These are phyloP conservation scores for Solanum dulcamara DNA, from an alignment of 257 asterid species.

Conservation along the genomic window DNA sequence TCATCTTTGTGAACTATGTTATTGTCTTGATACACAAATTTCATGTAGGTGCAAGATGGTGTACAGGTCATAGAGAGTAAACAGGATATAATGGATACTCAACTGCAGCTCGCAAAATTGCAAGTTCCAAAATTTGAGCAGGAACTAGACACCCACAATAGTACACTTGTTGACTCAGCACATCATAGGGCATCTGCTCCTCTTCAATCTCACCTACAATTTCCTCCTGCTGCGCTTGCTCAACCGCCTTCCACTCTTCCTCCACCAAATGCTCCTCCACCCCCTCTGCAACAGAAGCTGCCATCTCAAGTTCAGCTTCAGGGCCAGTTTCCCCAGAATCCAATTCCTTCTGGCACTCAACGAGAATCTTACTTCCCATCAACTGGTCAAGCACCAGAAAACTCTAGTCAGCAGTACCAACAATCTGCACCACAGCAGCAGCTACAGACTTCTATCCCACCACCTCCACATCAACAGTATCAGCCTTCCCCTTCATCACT, in stretches of 20 bases:
- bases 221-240: constrained; percentile 24
- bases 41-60: constrained; percentile 64
- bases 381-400: constrained; percentile 49
- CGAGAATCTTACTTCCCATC: constrained; percentile 48
- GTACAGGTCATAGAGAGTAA: constrained; percentile 59
- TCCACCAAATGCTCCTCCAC: constrained; percentile 27
- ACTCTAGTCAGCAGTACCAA: constrained; percentile 47
- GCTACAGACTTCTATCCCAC: constrained; percentile 7
- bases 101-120: constrained; percentile 51
- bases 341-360: constrained; percentile 37
- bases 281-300: constrained; percentile 35
- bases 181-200: constrained; percentile 31
- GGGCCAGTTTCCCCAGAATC: constrained; percentile 41
- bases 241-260: constrained; percentile 27
- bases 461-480: constrained; percentile 29
- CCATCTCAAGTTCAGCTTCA: constrained; percentile 47
- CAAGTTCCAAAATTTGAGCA: constrained; percentile 46
- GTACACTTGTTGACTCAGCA: constrained; percentile 23
- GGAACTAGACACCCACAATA: constrained; percentile 30
- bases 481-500: constrained; percentile 39
- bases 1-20: neutral
- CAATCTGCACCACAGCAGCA: constrained; percentile 31
- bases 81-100: constrained; percentile 68
- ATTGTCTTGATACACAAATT: constrained; percentile 2
- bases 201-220: constrained; percentile 40